Conservation (phyloP, 1,139 yeast species). For the Starmera stellimalicola region DNA sequence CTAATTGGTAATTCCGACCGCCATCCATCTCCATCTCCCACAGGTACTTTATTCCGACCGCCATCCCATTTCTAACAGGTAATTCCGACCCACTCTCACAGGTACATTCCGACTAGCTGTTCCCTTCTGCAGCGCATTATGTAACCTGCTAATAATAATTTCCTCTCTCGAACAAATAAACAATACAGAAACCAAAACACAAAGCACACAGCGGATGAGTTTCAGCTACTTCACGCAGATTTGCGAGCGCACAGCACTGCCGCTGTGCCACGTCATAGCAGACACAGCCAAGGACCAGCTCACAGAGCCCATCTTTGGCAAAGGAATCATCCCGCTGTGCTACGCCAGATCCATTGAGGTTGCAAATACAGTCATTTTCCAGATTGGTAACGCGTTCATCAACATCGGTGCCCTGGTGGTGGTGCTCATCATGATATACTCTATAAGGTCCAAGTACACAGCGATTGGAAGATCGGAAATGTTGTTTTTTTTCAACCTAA, state of each 20-base stretch:
- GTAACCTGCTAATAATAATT: too few relatives aligned
- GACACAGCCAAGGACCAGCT: slow-evolving; percentile 20
- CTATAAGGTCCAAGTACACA: slow-evolving; percentile 75
- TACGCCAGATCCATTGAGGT: slow-evolving; percentile 79
- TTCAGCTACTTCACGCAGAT: slow-evolving; percentile 66
- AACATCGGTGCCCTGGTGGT: slow-evolving; percentile 68
- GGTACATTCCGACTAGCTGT: too few relatives aligned
- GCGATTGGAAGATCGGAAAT: slow-evolving; percentile 91
- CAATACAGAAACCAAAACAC: too few relatives aligned
- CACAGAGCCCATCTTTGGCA: slow-evolving; percentile 21
- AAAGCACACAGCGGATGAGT: too few relatives aligned
- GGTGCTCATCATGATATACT: slow-evolving; percentile 63
- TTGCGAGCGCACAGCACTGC: slow-evolving; percentile 64
- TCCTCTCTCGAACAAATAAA: too few relatives aligned
- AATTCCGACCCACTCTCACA: too few relatives aligned
- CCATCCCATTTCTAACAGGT: too few relatives aligned
- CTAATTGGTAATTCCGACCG: too few relatives aligned
- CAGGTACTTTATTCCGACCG: too few relatives aligned
- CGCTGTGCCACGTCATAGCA: slow-evolving; percentile 65
- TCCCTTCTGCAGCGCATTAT: too few relatives aligned
- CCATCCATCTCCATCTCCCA: too few relatives aligned
- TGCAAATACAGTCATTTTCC: slow-evolving; percentile 87
- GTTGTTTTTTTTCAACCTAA: slow-evolving; percentile 59
- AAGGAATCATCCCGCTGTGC: slow-evolving; percentile 68
- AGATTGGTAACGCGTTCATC: slow-evolving; percentile 81